Evolutionary conservation across 1,139 yeast species (phyloP), one percentile per base, ranked within the genome.

Genomic region (Zhuliangozyma blackwelliae): DNA sequence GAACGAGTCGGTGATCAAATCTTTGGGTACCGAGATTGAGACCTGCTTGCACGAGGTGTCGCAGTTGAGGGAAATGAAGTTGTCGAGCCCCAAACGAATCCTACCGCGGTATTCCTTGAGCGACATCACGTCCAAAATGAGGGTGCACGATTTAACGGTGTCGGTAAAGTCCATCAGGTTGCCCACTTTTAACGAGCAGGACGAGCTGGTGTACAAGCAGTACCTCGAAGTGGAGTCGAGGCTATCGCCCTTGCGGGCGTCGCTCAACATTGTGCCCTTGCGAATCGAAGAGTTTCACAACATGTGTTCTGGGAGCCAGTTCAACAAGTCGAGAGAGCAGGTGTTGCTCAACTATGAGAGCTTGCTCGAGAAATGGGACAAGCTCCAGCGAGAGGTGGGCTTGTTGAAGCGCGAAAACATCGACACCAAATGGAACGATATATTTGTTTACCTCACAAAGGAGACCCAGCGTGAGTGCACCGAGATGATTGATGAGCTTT

Each of bases 231-330:
- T 71, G 8, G 63, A 61, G 23, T 46, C 59, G 6, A 54, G 63
- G 25, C 47, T 78, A 10, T 63, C 62, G 26, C 87, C 87, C 0
- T 59, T 82, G 32, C 61, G 64, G 31, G 81, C 79, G 2, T 80
- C 90, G 13, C 50, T 83, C n/a, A 68, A 72, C 31, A 72, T 79
- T 38, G 63, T 83, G 5, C 85, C 86, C 0, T 49, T 62, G 11
- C 61, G 83, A 36, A 62, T 82, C 19, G 75, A 75, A 16, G 68
- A 65, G 35, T 74, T 68, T 51, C 59, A 51, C 37, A 53, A 50
- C 12, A 51, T 55, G 34, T 71, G 67, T 34, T 28, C 41, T 34
- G 29, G 39, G 19, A 36, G 37, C 7, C 28, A 38, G 3, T 55
- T 52, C 45, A 72, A 68, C n/a, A 58, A 57, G 2, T 62, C 63